Base-by-base conservation (phyloP, 805 yeast species). In the Candida bentonensis region DNA sequence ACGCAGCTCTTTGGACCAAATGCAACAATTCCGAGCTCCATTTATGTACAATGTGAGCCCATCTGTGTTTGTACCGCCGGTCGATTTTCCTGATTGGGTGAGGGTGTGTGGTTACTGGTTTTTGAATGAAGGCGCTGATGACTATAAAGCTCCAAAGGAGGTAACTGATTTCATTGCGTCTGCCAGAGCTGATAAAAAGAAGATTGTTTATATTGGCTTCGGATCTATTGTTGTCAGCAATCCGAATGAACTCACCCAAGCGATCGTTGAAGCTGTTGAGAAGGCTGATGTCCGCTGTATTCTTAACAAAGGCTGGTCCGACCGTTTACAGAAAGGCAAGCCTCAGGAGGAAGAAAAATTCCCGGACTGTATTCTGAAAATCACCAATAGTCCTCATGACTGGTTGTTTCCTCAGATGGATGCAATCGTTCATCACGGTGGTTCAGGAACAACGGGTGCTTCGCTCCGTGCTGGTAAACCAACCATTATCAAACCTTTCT, bases 361-460 rank as follows among this genome's bases (percentile, higher is more conserved):
- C 13, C 96, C 96, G 1, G 64, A 67, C 0, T 78, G 77, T 51
- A 72, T 89, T 2, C 83, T 65, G 56, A 77, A 76, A 50, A 66
- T 84, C 4, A 92, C 92, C 2, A 58, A 79, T 7, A 68, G 84
- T 13, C 95, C 96, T 0, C 97, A 89, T 58, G 95, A 87, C 57
- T 89, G 97, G 97, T 65, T 89, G 28, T 89, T 89, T 62, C 82
- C 89, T 0, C 77, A 75, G 48, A 67, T 89, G 39, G 95, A 89
- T 62, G 96, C 89, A 0, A 95, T 95, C 0, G 96, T 89, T 3
- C 97, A 89, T 58, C 97, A 89, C 59, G 97, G 97, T 33, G 97
- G 97, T 0, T 81, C 95, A 0, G 97, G 97, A 1, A 85, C 96
- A 0, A 89, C 96, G 0, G 97, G 97, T 4, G 95, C 96, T 0